Percentiles rank a stretch among this genome's conserved stretches.
Conservation (phyloP, 495 filamentous ascomycete species). For the Lasiosphaeris hirsuta region DNA sequence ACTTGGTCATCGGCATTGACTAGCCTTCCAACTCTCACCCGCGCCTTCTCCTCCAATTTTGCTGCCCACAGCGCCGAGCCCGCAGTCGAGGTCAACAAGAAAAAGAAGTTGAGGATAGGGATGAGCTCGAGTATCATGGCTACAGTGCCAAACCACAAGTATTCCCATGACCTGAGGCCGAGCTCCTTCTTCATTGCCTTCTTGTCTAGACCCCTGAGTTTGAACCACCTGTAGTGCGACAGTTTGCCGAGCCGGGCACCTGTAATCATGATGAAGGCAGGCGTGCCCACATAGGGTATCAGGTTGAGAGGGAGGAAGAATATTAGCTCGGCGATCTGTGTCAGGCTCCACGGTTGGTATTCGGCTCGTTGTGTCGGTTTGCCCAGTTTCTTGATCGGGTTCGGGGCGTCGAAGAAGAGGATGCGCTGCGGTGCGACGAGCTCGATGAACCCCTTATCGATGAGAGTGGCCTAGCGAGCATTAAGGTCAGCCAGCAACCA, state of each 20-base stretch:
- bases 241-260: slow-evolving; percentile 56
- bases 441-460: slow-evolving; percentile 47
- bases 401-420: slow-evolving; percentile 57
- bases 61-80: slow-evolving; percentile 88
- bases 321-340: slow-evolving; percentile 76
- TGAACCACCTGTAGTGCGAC: slow-evolving; percentile 70
- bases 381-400: slow-evolving; percentile 68
- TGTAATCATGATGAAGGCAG: slow-evolving; percentile 71
- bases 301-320: slow-evolving; percentile 83
- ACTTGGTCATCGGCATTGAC: slow-evolving; percentile 18
- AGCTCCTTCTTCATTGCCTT: slow-evolving; percentile 63
- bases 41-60: slow-evolving; percentile 41
- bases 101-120: slow-evolving; percentile 81
- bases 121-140: slow-evolving; percentile 66
- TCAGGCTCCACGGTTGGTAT: slow-evolving; percentile 65
- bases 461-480: slow-evolving; percentile 40
- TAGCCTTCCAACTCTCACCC: slow-evolving; percentile 24
- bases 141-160: slow-evolving; percentile 54
- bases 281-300: slow-evolving; percentile 78
- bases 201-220: slow-evolving; percentile 67
- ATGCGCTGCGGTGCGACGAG: slow-evolving; percentile 70
- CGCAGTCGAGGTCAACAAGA: slow-evolving; percentile 72
- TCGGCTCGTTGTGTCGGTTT: slow-evolving; percentile 64
- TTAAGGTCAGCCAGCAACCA: not conserved
- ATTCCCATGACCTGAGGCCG: slow-evolving; percentile 64